Evolutionary conservation across 768 basidiomycete genomes (phyloP), one percentile per base, ranked within the genome.

Genomic region (Termitomyces eurrhizus): DNA sequence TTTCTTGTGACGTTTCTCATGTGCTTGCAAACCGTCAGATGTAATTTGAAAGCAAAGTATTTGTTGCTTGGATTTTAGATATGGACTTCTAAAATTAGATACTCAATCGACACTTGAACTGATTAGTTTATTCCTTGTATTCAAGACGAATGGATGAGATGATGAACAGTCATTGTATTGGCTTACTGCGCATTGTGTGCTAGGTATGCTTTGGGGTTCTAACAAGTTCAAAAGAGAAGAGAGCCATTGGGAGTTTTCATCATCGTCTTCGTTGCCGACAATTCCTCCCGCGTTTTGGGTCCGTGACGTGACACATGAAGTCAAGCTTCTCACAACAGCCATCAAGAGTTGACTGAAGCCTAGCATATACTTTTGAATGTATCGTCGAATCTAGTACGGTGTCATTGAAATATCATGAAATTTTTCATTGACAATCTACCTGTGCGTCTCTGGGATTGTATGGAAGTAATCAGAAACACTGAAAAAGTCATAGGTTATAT

Each of bases 341-440:
- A 18, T n/a, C 16, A 16, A 44, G 29, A 1, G n/a, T 44, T 44
- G 42, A 21, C 21, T 44, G 42, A 16, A 18, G 29, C 8, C 14
- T 26, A 39, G 36, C 36, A 16, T 26, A 39, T 52, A 52, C 21
- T 56, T 42, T 18, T 44, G 29, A 55, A 56, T 56, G 42, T 52
- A 52, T 52, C 29, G 4, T 41, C 41, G 52, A 54, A 29, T 26
- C 24, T 37, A 36, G 51, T 36, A 18, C 16, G 6, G 41, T 45
- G n/a, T n/a, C 21, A 24, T 46, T 52, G 52, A 44, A 44, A 21
- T 44, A 9, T 21, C 42, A 93, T 93, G 91, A 90, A 88, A 76
- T 92, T 93, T 76, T 82, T 77, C 65, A 90, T 93, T 63, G 92
- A 92, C 72, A 86, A 90, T 69, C 73, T 92, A 61, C 88, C 89